A percentile compares a stretch with the other conserved stretches of the same genome.
Conservation (phyloP, 2,329 filamentous ascomycete species). For the Lachnellula subtilissima region DNA sequence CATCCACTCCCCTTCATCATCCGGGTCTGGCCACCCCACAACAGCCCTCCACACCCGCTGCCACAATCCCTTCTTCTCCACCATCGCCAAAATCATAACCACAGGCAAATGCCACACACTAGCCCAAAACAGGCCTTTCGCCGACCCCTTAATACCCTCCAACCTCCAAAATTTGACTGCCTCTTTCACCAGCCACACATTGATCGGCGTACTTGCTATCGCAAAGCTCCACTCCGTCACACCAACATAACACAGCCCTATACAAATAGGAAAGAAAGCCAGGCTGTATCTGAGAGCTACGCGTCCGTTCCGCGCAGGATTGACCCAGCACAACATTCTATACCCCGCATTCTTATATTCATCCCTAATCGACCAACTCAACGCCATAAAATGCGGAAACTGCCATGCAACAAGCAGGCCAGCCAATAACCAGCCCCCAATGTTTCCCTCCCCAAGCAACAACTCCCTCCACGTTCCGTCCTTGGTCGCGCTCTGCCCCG, state of each 20-base stretch:
- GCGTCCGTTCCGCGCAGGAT: slow-evolving; percentile 77
- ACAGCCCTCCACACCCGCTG: slow-evolving; percentile 70
- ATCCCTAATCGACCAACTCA: slow-evolving; percentile 82
- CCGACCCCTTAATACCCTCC: slow-evolving; percentile 73
- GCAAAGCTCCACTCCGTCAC: slow-evolving; percentile 86
- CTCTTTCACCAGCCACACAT: slow-evolving; percentile 78
- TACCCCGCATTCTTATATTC: slow-evolving; percentile 74
- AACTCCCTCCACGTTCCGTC: slow-evolving; percentile 75
- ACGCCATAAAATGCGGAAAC: slow-evolving; percentile 95
- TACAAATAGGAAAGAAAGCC: slow-evolving; percentile 79
- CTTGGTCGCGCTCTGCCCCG: slow-evolving; percentile 75
- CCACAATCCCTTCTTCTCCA: slow-evolving; percentile 93
- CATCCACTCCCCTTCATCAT: slow-evolving; percentile 39
- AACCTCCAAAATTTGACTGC: slow-evolving; percentile 76
- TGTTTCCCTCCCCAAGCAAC: slow-evolving; percentile 61
- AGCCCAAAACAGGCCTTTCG: slow-evolving; percentile 88
- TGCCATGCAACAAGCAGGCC: slow-evolving; percentile 90
- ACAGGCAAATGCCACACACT: slow-evolving; percentile 94
- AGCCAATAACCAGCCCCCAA: slow-evolving; percentile 86
- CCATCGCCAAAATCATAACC: slow-evolving; percentile 82
- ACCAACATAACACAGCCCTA: slow-evolving; percentile 70
- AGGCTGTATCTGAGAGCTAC: slow-evolving; percentile 86
- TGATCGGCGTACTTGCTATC: slow-evolving; percentile 73
- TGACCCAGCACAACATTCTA: slow-evolving; percentile 77
- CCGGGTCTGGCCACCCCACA: slow-evolving; percentile 53